Evolutionary conservation across 306 rosid species (phyloP).

Genomic region (Lotus japonicus): DNA sequence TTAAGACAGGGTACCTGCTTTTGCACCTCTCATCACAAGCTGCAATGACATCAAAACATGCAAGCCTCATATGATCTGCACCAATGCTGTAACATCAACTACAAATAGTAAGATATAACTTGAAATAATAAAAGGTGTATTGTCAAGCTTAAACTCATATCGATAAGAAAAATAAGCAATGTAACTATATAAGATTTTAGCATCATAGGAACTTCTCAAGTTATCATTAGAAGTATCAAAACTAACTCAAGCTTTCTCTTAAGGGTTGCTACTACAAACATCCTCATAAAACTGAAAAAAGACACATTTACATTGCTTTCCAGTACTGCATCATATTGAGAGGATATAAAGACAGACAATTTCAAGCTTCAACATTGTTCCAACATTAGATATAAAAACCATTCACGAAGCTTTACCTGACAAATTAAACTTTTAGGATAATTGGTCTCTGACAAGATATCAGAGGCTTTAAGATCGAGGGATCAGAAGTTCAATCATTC

Average conservation of each 20-base stretch:
- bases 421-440: not conserved
- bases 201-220: conserved; percentile 3
- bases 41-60: conserved; percentile 36
- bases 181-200: not conserved
- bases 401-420: not conserved
- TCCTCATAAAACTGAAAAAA: not conserved
- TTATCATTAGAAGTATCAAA: not conserved
- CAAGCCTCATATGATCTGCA: conserved; percentile 40
- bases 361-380: not conserved
- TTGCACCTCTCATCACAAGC: conserved; percentile 40
- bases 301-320: not conserved
- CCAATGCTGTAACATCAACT: conserved; percentile 47
- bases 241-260: not conserved
- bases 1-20: conserved; percentile 22
- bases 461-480: not conserved
- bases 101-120: conserved; percentile 3
- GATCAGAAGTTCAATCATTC: not conserved
- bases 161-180: not conserved
- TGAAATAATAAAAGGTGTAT: not conserved
- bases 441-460: not conserved
- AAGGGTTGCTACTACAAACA: not conserved
- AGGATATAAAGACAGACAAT: not conserved
- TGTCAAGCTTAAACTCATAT: not conserved
- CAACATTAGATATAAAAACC: not conserved
- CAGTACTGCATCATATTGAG: not conserved